Evolutionary conservation across 345 rosid genomes (phyloP), one percentile per base, ranked within the genome.

Genomic region (Eucalyptus brandiana): DNA sequence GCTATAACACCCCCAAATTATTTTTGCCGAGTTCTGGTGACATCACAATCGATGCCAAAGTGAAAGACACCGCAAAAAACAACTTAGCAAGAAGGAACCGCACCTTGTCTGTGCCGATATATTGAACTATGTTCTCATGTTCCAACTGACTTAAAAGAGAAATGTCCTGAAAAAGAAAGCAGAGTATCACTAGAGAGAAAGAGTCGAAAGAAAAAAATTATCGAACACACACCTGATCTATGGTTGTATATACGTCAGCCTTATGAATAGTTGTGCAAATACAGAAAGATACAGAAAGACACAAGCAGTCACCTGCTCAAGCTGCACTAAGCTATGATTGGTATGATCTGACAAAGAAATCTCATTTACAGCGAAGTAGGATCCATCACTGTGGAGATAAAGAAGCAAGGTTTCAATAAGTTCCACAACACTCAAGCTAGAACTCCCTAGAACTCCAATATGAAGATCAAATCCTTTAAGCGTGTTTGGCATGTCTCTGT

Each of bases 41-140:
- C 7, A 60, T 28, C 17, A 28, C 4, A 60, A 60, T 60, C 3
- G 1, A 60, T 60, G 34, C 69, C 69, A 60, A 60, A 60, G 67
- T 28, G 67, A 28, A 60, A 60, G 8, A 60, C 4, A 60, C 67
- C 0, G 32, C 16, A 60, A 2, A 12, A 60, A 60, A 2, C 17
- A 60, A 60, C 32, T 28, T 28, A 60, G 32, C 28, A 60, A 60
- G 67, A 44, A 91, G 4, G 69, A 90, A 12, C 47, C 45, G 88
- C 94, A 95, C 99, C 96, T 90, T 94, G 44, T 94, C 94, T 32
- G 98, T 94, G 91, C 98, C 98, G 88, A 92, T 92, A 90, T 96
- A 97, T 53, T 93, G 97, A 88, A 97, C 98, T 44, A 97, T 96
- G 91, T 97, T 97, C 92, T 92, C 97, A 87, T 97, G 99, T 88